Percentiles rank a stretch among this genome's conserved stretches.
These are phyloP conservation scores for Hypoxylon sp. DNA, from an alignment of 2,329 filamentous ascomycete genomes.

Conservation along the genomic window DNA sequence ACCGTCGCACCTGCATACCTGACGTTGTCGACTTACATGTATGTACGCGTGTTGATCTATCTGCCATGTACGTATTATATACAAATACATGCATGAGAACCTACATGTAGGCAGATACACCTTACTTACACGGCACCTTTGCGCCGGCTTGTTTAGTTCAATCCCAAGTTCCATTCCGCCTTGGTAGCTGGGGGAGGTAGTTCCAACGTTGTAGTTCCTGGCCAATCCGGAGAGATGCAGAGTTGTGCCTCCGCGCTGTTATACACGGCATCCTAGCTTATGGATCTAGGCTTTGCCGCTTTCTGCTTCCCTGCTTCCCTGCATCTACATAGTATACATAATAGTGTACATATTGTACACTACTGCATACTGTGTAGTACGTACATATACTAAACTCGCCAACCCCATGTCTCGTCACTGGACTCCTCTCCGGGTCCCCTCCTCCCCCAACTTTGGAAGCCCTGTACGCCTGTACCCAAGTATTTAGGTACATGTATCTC, in stretches of 20 bases:
- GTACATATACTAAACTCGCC: slow-evolving; percentile 1
- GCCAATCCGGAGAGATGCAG: slow-evolving; percentile 30
- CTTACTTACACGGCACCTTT: not conserved
- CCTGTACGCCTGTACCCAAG: not conserved
- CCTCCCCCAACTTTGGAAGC: not conserved
- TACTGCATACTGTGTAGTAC: not conserved
- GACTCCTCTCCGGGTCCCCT: slow-evolving; percentile 26
- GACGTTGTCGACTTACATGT: slow-evolving; percentile 7
- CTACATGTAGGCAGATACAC: no score
- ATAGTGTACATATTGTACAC: no score
- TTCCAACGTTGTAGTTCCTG: slow-evolving; percentile 14
- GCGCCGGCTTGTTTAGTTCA: slow-evolving; percentile 2
- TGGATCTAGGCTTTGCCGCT: slow-evolving; percentile 32
- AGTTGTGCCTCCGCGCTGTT: slow-evolving; percentile 22
- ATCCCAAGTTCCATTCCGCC: not conserved
- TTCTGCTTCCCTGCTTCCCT: slow-evolving; percentile 16
- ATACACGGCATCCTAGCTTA: slow-evolving; percentile 21
- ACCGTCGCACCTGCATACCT: slow-evolving; percentile 14
- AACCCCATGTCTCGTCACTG: slow-evolving; percentile 15
- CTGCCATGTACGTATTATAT: not conserved
- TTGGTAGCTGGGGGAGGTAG: not conserved
- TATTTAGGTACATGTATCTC: not conserved
- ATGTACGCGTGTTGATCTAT: slow-evolving; percentile 7
- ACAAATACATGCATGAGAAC: not conserved
- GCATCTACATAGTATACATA: not conserved